phyloP scores from a whole-genome alignment of 345 rosid genomes.

The Citrus australasica region DNA sequence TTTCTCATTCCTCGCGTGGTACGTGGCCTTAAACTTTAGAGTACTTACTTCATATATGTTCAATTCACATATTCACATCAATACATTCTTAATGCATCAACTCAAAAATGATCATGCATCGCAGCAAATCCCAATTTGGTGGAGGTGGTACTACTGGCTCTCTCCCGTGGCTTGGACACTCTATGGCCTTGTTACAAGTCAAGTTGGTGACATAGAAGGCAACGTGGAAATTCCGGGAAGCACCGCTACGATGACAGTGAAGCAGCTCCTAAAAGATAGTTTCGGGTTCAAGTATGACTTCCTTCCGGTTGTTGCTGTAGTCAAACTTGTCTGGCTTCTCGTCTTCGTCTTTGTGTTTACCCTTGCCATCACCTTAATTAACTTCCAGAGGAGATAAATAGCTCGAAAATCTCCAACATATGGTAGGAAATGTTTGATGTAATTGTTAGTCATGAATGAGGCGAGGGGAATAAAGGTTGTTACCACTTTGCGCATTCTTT shows the following conservation, averaged over 20 bases:
- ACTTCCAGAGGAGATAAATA: slow-evolving; percentile 54
- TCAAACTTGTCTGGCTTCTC: slow-evolving; percentile 48
- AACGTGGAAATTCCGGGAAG: slow-evolving; percentile 28
- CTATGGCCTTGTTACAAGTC: slow-evolving; percentile 72
- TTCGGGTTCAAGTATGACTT: slow-evolving; percentile 54
- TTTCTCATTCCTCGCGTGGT: slow-evolving; percentile 72
- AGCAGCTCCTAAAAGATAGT: slow-evolving; percentile 37
- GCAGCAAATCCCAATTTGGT: slow-evolving; percentile 84
- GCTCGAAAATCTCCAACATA: too few relatives aligned
- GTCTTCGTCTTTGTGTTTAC: slow-evolving; percentile 48
- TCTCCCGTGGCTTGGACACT: slow-evolving; percentile 79
- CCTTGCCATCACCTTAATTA: slow-evolving; percentile 52
- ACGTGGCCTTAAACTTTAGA: slow-evolving; percentile 1
- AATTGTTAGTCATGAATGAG: too few relatives aligned
- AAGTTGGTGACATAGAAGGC: slow-evolving; percentile 53
- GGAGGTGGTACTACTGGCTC: slow-evolving; percentile 95
- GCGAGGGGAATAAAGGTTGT: too few relatives aligned
- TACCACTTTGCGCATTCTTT: too few relatives aligned
- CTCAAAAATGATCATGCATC: neutral
- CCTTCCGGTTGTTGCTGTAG: slow-evolving; percentile 59
- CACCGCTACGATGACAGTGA: slow-evolving; percentile 16
- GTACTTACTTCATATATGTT: too few relatives aligned
- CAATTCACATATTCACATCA: too few relatives aligned
- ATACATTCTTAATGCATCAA: too few relatives aligned
- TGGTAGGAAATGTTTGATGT: too few relatives aligned